Percentiles rank a stretch among this genome's conserved stretches.
These are phyloP conservation scores for Lasiodiplodia citricola DNA, from an alignment of 2,329 filamentous ascomycete genomes.

Conservation along the genomic window DNA sequence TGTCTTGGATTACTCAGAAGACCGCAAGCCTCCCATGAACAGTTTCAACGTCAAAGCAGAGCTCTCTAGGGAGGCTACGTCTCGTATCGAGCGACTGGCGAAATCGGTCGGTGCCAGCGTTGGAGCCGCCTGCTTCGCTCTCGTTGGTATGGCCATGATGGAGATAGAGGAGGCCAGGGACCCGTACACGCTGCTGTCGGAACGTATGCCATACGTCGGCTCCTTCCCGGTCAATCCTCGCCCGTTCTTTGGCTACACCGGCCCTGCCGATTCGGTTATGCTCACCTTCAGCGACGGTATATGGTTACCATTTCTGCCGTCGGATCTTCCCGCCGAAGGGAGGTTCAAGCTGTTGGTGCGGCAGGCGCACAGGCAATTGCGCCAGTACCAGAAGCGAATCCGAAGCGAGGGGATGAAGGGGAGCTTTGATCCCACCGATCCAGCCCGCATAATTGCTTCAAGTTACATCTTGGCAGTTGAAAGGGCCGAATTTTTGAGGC, in stretches of 20 bases:
- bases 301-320: conserved; percentile 49
- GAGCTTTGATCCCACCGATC: conserved; percentile 43
- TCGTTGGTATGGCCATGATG: conserved; percentile 55
- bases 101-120: conserved; percentile 40
- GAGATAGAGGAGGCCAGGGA: conserved; percentile 45
- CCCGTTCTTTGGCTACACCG: conserved; percentile 46
- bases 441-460: conserved; percentile 49
- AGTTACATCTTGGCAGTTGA: conserved; percentile 51
- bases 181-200: conserved; percentile 34
- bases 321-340: conserved; percentile 40
- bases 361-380: conserved; percentile 50
- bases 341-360: conserved; percentile 47
- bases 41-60: conserved; percentile 38
- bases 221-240: conserved; percentile 56
- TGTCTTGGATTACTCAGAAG: conserved; percentile 46
- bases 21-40: conserved; percentile 43
- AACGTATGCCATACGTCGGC: conserved; percentile 49
- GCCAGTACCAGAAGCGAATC: conserved; percentile 49
- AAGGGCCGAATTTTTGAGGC: conserved; percentile 42
- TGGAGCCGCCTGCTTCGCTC: conserved; percentile 53
- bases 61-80: conserved; percentile 43
- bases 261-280: conserved; percentile 52
- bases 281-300: conserved; percentile 55
- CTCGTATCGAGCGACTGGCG: conserved; percentile 13
- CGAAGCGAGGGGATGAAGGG: conserved; percentile 34